Base-by-base conservation (phyloP, 2,329 filamentous ascomycete genomes). In the Beauveria australis region DNA sequence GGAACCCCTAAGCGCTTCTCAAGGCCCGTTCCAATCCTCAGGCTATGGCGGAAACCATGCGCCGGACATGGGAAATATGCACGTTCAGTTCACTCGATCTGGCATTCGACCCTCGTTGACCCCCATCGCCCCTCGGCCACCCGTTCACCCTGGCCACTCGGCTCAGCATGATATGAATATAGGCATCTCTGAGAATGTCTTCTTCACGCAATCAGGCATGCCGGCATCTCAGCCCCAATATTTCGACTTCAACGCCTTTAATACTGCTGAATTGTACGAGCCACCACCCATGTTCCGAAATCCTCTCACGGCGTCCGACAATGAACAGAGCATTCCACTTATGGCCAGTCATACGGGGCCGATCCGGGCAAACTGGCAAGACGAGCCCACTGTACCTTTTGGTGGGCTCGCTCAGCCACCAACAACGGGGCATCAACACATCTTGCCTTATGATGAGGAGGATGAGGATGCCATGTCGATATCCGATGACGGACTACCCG, bases 1-100 rank as follows among this genome's bases (percentile, higher is more conserved):
- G 71, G 82, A 89, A 55, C 87, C 86, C 5, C 75, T 88, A 61
- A 83, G 85, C 57, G 78, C 83, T 43, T 22, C 57, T 5, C 56
- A 63, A 18, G 57, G 56, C 6, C 48, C 46, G 37, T 49, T 56
- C 56, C 47, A 62, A 33, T 33, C 55, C 57, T 37, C 60, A 44
- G 56, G 54, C 41, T 62, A 30, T n/a, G 47, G 46, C 19, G 56
- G 48, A 60, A 48, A 58, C 30, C 28, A 52, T 52, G 47, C 43
- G 26, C 12, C 30, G 69, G 14, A 73, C 73, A 10, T 72, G 74
- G n/a, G 72, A 68, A 55, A 56, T 28, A 52, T 58, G 47, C 60
- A 57, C n/a, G 24, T 28, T 18, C 58, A 54, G 58, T 49, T 60
- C 18, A 24, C 51, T 43, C 51, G 43, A 37, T 8, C 57, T 46